phyloP scores from a whole-genome alignment of 768 basidiomycete species.

The Hemileccinum impolitum region DNA sequence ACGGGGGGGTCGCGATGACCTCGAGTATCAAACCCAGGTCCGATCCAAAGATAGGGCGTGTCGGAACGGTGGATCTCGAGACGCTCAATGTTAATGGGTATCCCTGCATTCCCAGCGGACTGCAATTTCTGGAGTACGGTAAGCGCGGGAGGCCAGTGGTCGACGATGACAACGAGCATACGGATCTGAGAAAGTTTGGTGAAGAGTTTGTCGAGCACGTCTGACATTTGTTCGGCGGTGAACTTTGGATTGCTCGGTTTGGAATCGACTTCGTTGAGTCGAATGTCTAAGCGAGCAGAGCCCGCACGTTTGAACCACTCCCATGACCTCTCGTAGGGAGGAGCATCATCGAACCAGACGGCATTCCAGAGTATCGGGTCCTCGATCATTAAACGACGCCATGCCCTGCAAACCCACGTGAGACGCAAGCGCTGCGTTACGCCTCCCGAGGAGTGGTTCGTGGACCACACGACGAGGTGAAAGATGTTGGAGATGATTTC shows the following conservation, averaged over 20 bases:
- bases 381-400: conserved; percentile 47
- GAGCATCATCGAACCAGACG: conserved; percentile 56
- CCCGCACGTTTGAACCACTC: conserved; percentile 59
- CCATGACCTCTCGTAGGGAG: conserved; percentile 49
- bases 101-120: conserved; percentile 30
- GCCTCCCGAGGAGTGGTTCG: conserved; percentile 32
- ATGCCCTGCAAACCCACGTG: conserved; percentile 57
- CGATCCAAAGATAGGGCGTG: conserved; percentile 43
- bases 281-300: conserved; percentile 54
- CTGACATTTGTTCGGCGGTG: conserved; percentile 41
- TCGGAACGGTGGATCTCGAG: conserved; percentile 65
- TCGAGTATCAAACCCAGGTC: conserved; percentile 37
- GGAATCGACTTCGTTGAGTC: conserved; percentile 46
- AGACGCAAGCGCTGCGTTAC: conserved; percentile 43
- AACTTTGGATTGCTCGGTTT: conserved; percentile 31
- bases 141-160: conserved; percentile 52
- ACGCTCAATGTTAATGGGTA: conserved; percentile 49
- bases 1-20: conserved; percentile 36
- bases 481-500: conserved; percentile 69
- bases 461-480: conserved; percentile 56
- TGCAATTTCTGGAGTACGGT: conserved; percentile 49
- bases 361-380: conserved; percentile 61
- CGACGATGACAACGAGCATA: conserved; percentile 54
- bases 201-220: conserved; percentile 50
- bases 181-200: conserved; percentile 55